Evolutionary conservation across 352 stramenopile species (phyloP), one percentile per base, ranked within the genome.

Genomic region (Phytophthora aleatoria): DNA sequence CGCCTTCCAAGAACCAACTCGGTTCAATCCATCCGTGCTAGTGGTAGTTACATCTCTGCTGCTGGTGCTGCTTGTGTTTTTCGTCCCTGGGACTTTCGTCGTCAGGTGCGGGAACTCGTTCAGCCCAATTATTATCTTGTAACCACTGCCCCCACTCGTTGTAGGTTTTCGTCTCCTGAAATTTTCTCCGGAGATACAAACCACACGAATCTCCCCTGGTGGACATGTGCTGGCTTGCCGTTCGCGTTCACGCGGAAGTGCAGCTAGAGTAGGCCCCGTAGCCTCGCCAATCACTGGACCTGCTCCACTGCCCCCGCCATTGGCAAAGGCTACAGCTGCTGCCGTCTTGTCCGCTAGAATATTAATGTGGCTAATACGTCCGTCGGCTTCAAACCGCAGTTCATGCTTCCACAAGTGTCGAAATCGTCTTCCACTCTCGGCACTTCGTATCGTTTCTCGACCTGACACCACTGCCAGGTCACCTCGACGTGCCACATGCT

Each of bases 361-460:
- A 63, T 94, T 91, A 67, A 95, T 88, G 59, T 94, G 81, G 45
- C 81, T 92, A 51, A 95, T 86, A 28, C 85, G 81, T 9, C 87
- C 87, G 57, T 94, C 85, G 20, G 77, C 76, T 57, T 89, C 83
- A 50, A 95, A 94, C 4, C 85, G 84, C 28, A 95, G 69, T 57
- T 92, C 85, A 61, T 95, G 87, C 60, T 87, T 91, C 85, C 85
- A 95, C 60, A 92, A 70, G 52, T 95, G 87, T 15, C 85, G 78
- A 69, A 93, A 95, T 45, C 86, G 81, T 33, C 81, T 76, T 39
- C 85, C 75, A 67, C 87, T 95, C 36, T 67, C 43, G 12, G 66
- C 66, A 74, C 87, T 95, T 44, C 76, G 79, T 42, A 95, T 69
- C 5, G 85, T 95, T 51, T 95, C 87, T 38, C 85, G 81, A 24